A percentile compares a stretch with the other conserved stretches of the same genome.
Conservation (phyloP, 139 green algal species). For the Chlorella sp. region DNA sequence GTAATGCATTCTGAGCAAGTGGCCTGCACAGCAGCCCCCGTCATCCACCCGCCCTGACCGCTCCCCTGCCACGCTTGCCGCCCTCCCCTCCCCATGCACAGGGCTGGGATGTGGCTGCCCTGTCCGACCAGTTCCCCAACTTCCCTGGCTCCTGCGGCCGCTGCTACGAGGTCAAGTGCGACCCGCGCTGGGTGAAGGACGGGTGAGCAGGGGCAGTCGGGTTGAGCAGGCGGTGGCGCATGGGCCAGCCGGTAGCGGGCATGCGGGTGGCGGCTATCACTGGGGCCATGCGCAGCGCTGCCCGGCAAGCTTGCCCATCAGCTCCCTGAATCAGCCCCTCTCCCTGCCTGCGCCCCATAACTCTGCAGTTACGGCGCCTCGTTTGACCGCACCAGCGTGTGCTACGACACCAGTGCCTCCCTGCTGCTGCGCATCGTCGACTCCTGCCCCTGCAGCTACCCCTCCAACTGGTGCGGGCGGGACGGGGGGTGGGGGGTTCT, state of each 20-base stretch:
- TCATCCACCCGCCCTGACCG: background rate
- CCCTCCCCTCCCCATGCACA: background rate
- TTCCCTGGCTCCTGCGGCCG: background rate
- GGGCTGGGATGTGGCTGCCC: constrained; percentile 29
- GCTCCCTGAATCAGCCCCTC: background rate
- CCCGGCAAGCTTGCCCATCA: too few species aligned
- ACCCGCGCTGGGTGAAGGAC: constrained; percentile 5
- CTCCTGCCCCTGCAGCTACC: constrained; percentile 35
- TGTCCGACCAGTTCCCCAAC: background rate
- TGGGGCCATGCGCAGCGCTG: too few species aligned
- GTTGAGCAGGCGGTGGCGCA: background rate
- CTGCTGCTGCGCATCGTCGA: constrained; percentile 34
- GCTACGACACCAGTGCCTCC: constrained; percentile 11
- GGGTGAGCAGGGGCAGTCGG: background rate
- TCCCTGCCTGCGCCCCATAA: background rate
- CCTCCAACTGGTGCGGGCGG: background rate
- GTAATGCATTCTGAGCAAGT: too few species aligned
- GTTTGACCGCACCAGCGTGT: constrained; percentile 23
- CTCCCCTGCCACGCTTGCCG: background rate
- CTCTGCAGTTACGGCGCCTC: constrained; percentile 28
- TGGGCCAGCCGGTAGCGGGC: too few species aligned
- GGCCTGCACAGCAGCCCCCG: background rate
- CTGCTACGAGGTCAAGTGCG: constrained; percentile 44
- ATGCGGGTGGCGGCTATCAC: too few species aligned
- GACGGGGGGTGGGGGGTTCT: too few species aligned